Evolutionary conservation across 2,329 filamentous ascomycete genomes (phyloP).

Genomic region (Exophiala calicioides): DNA sequence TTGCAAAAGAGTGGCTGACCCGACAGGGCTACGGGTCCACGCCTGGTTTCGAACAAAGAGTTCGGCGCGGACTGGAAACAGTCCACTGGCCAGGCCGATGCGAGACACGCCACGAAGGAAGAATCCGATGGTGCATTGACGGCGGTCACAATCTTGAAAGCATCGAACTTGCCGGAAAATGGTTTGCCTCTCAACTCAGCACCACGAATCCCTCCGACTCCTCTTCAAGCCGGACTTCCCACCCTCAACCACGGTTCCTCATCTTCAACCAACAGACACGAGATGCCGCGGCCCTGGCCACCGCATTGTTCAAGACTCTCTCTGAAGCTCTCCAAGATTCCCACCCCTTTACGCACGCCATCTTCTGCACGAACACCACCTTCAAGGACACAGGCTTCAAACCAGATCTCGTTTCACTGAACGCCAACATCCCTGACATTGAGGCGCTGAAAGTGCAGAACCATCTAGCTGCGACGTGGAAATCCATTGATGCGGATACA

Average conservation of each 20-base stretch:
- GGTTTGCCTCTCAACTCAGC: conserved; percentile 65
- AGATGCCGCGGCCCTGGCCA: conserved; percentile 68
- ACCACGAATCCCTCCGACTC: conserved; percentile 33
- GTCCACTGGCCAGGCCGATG: conserved; percentile 76
- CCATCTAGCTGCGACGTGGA: conserved; percentile 64
- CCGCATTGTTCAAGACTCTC: conserved; percentile 62
- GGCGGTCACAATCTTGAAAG: conserved; percentile 87
- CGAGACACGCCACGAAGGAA: conserved; percentile 62
- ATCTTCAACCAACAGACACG: conserved; percentile 94
- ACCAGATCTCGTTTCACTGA: conserved; percentile 64
- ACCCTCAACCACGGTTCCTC: conserved; percentile 55
- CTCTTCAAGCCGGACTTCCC: conserved; percentile 32
- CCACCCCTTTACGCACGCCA: conserved; percentile 66
- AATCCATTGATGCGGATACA: conserved; percentile 53
- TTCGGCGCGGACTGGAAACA: conserved; percentile 64
- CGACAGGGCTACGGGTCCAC: conserved; percentile 36
- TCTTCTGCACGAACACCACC: conserved; percentile 80
- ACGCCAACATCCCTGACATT: conserved; percentile 60
- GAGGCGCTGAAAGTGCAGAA: conserved; percentile 66
- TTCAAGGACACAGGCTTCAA: conserved; percentile 62
- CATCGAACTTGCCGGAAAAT: conserved; percentile 71
- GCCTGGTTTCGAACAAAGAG: conserved; percentile 35
- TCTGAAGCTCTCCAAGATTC: conserved; percentile 40
- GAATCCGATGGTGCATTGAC: conserved; percentile 76
- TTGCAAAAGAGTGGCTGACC: conserved; percentile 44